Base-by-base conservation (phyloP, 1,284 basidiomycete genomes). In the Flammula alnicola region DNA sequence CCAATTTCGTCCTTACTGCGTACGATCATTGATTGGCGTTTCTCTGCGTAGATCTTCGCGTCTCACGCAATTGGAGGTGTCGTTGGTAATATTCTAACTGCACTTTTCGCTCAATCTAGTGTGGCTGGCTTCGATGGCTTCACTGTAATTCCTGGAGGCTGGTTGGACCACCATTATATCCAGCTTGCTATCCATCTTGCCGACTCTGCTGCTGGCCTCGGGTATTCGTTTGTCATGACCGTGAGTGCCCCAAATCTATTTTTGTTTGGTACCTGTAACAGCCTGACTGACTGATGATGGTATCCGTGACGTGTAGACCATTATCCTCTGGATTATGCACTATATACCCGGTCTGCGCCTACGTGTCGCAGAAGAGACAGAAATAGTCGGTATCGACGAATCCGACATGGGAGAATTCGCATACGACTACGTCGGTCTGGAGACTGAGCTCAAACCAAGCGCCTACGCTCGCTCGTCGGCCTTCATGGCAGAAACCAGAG, bases 371-470 rank as follows among this genome's bases (percentile, higher is more conserved):
- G 93, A 95, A 59, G 88, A 93, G 57, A 81, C 84, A 25, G 95
- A 98, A 76, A 86, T 93, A 50, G 72, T 96, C 51, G 95, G 95
- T 51, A 86, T 96, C 54, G 95, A 98, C 68, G 92, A 96, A 62
- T 80, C 84, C n/a, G 90, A 95, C 73, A 86, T 96, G 77, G 95
- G 95, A 63, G 95, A 97, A 73, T 93, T 85, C 59, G 89, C 89
- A 14, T 92, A 93, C 68, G 91, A 94, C 72, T 93, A 91, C 61
- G 88, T 91, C 51, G 86, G 82, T 11, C 69, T 90, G 48, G 86
- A 89, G 37, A 41, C 56, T 4, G 62, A 63, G 45, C 54, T 63
- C n/a, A 54, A 57, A 45, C 50, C 63, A 10, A 37, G 44, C 22
- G 46, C 49, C 2, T 53, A 51, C 29, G 50, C 44, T 11, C 41